A percentile compares a stretch with the other conserved stretches of the same genome.
These are phyloP conservation scores for Pleurozium schreberi DNA, from an alignment of 225 moss, liverwort and hornwort species.

Conservation along the genomic window DNA sequence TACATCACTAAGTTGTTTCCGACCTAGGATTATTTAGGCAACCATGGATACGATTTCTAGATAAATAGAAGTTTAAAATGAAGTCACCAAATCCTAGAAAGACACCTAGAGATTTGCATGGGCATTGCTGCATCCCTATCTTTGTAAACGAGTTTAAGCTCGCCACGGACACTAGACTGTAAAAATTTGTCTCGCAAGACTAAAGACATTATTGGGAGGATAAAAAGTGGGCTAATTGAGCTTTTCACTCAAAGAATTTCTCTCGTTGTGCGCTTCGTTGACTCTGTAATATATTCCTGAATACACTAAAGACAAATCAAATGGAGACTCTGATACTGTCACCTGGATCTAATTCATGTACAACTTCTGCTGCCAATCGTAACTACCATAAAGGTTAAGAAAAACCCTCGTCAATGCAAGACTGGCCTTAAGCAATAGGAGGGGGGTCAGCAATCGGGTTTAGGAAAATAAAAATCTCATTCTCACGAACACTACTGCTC, in stretches of 20 bases:
- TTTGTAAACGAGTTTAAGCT: neutral
- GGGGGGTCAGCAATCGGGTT: neutral
- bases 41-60: neutral
- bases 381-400: neutral
- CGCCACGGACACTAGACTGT: neutral
- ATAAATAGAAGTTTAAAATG: neutral
- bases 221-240: neutral
- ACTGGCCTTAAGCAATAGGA: neutral
- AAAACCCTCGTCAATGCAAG: neutral
- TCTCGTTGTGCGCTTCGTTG: neutral
- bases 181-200: neutral
- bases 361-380: neutral
- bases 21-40: neutral
- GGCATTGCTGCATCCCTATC: neutral
- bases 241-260: neutral
- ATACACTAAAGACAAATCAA: neutral
- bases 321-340: neutral
- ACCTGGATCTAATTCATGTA: neutral
- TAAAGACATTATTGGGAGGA: neutral
- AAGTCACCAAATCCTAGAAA: neutral
- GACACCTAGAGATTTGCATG: too few species aligned
- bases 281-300: neutral
- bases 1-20: neutral
- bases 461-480: neutral
- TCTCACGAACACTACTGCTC: neutral